Base-by-base conservation (phyloP, 2,329 filamentous ascomycete genomes). In the Leptographium procerum region DNA sequence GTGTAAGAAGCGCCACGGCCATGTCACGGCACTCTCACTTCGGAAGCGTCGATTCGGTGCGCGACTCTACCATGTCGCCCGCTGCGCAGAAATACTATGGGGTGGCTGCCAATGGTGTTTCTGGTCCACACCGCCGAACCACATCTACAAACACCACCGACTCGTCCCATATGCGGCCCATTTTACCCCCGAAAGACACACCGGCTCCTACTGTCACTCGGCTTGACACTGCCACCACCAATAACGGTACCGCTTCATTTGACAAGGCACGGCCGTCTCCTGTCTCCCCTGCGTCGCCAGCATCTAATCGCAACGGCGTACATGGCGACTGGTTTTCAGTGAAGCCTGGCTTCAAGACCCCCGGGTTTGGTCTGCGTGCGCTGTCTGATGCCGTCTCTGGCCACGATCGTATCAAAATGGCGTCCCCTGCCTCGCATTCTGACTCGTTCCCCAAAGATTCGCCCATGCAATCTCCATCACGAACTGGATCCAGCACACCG, bases 351-450 rank as follows among this genome's bases (percentile, higher is more conserved):
- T 70, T 73, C 62, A 76, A 78, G 62, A 68, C 72, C 33, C 79
- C 78, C 59, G 78, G 79, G 26, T 81, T 85, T 51, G 89, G 90
- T n/a, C 78, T 95, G 59, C 81, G 92, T 62, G 87, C 90, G 16
- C 89, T 91, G 57, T 96, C 92, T 4, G 92, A 96, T 68, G 82
- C 80, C n/a, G 75, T 84, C 14, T 76, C 77, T 9, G 76, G 77
- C 8, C 70, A 69, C 45, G 81, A 83, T 54, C 77, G 79, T 54
- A 74, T 74, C 43, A 83, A 82, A 65, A 66, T 78, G 43, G 69
- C 71, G 2, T 77, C 79, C 1, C 74, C 80, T 4, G 70, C 71
- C 2, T 77, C 79, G 1, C 74, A 79, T 7, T 69, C 72, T 1
- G 80, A 84, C 51, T 74, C 77, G 1, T 73, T 78, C 13, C 63